Percentiles rank a stretch among this genome's conserved stretches.
Evolutionary conservation across 805 yeast genomes (phyloP).

Genomic region (Yarrowia sp.): DNA sequence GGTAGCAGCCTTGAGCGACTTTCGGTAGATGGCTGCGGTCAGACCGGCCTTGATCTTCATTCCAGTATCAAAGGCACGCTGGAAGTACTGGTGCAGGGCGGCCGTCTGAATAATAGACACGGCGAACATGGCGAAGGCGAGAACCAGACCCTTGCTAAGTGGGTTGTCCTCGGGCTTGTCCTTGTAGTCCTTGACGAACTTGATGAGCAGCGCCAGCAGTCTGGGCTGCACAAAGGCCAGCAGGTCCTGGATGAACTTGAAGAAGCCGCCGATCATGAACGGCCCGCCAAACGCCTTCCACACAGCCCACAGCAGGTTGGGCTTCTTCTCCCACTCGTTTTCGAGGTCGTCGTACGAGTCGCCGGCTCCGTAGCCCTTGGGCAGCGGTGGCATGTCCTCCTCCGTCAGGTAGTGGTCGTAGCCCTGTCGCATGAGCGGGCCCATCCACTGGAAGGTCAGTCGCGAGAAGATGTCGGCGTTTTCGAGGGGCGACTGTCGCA

Average conservation of each 20-base stretch:
- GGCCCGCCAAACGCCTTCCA: slow-evolving; percentile 69
- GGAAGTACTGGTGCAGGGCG: slow-evolving; percentile 65
- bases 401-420: slow-evolving; percentile 51
- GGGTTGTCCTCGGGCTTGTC: slow-evolving; percentile 36
- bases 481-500: slow-evolving; percentile 47
- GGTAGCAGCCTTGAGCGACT: slow-evolving; percentile 58
- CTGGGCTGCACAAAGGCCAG: slow-evolving; percentile 88
- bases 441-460: slow-evolving; percentile 89
- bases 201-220: slow-evolving; percentile 62
- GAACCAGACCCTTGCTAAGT: slow-evolving; percentile 56
- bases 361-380: slow-evolving; percentile 62
- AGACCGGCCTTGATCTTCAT: slow-evolving; percentile 62
- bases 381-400: slow-evolving; percentile 76
- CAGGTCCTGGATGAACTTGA: slow-evolving; percentile 72
- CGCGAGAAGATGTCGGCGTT: slow-evolving; percentile 69
- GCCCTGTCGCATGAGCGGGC: slow-evolving; percentile 75
- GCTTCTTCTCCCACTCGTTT: slow-evolving; percentile 53
- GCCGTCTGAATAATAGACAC: slow-evolving; percentile 60
- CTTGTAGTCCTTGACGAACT: slow-evolving; percentile 52
- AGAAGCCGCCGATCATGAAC: slow-evolving; percentile 67
- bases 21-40: slow-evolving; percentile 64
- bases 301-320: slow-evolving; percentile 60
- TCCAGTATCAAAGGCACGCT: slow-evolving; percentile 53
- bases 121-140: slow-evolving; percentile 62
- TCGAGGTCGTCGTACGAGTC: slow-evolving; percentile 51